Evolutionary conservation across 345 rosid species (phyloP), one percentile per base, ranked within the genome.

Genomic region (Boechera divaricarpa): DNA sequence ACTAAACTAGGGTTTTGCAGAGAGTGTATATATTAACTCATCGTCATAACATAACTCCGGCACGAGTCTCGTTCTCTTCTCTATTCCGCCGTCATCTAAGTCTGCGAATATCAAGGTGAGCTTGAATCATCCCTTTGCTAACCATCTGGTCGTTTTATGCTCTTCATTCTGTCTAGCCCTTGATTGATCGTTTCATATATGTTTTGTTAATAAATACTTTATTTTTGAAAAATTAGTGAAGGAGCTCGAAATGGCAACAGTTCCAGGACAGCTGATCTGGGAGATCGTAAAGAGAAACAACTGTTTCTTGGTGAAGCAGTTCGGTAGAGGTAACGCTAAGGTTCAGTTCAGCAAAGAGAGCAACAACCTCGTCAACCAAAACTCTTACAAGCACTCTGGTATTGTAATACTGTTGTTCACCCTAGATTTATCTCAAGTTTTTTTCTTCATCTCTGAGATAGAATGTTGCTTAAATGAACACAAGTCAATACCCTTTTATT

Each of bases 321-420:
- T 89, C 44, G 94, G 94, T 1, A 77, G 86, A 36, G 97, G 97
- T 51, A 79, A 76, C 51, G 86, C 90, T 7, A 65, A 84, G 39
- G 69, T 91, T 16, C 87, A 73, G 77, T 89, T 91, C 71, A 91
- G 97, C 85, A 91, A 87, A 55, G 97, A 91, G 80, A 69, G 65
- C 61, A 91, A 91, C 83, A 89, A 91, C 62, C 93, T 91, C 48
- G 87, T 76, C 83, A 91, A 91, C 55, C 87, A 87, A 62, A 89
- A 91, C 88, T 88, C 95, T 16, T 91, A 79, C 91, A 89, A 89
- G 61, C 83, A 89, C 82, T 89, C 97, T 60, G 95, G 95, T 89
- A 73, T 39, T 8, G 0, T 58, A 28, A 33, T 4, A 2, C 8
- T 44, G 0, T 58, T 45, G 38, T 15, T 13, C 3, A 7, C 35